Evolutionary conservation across 768 basidiomycete species (phyloP).

Genomic region (Sporobolomyces pararoseus): DNA sequence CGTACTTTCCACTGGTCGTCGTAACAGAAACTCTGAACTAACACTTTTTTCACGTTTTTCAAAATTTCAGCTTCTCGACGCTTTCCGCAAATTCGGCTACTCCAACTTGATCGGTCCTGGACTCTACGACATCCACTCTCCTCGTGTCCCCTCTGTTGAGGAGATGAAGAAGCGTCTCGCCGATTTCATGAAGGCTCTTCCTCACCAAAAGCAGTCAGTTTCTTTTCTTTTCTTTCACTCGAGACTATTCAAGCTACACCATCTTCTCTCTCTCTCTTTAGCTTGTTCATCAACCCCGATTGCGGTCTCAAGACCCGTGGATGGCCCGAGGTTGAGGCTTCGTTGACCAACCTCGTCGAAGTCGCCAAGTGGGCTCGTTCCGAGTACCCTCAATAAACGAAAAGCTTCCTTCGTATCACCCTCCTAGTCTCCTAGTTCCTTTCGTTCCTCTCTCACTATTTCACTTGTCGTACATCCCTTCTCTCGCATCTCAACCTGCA

Average conservation of each 20-base stretch:
- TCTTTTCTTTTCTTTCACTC: too few relatives aligned
- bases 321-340: conserved; percentile 36
- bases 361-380: conserved; percentile 91
- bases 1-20: too few relatives aligned
- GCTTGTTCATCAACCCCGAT: conserved; percentile 88
- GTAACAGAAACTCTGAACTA: too few relatives aligned
- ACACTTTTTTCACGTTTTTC: too few relatives aligned
- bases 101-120: conserved; percentile 69
- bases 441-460: neutral
- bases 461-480: neutral
- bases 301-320: conserved; percentile 93
- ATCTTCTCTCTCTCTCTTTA: neutral
- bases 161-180: conserved; percentile 92
- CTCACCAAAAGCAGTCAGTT: conserved; percentile 24
- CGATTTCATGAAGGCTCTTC: conserved; percentile 60
- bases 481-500: conserved; percentile 24
- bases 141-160: conserved; percentile 86
- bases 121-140: conserved; percentile 69
- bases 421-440: neutral
- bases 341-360: conserved; percentile 66
- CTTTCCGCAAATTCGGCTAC: conserved; percentile 6
- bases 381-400: conserved; percentile 54
- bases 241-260: too few relatives aligned
- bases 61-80: neutral
- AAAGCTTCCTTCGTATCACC: neutral